These are phyloP conservation scores for Epichloe aotearoae DNA, from an alignment of 2,329 filamentous ascomycete genomes.

Conservation along the genomic window DNA sequence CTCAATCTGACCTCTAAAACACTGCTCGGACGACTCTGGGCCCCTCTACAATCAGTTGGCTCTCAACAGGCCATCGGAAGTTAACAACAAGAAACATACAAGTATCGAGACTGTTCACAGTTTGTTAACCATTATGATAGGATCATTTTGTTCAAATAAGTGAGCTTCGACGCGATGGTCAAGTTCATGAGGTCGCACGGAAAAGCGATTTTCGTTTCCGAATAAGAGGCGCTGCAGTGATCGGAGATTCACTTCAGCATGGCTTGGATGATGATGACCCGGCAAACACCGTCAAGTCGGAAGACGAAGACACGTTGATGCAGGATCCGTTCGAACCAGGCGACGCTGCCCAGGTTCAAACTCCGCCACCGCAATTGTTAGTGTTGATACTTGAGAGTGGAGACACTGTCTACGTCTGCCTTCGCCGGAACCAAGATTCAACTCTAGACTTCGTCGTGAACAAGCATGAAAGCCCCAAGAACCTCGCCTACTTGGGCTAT, in stretches of 20 bases:
- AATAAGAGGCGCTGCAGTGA: constrained; percentile 66
- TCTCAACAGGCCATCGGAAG: background rate
- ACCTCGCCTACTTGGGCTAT: constrained; percentile 44
- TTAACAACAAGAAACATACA: background rate
- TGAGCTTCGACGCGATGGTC: constrained; percentile 55
- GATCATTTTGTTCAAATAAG: constrained; percentile 72
- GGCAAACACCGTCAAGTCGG: constrained; percentile 21
- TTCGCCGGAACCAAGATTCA: constrained; percentile 31
- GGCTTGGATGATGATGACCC: constrained; percentile 19
- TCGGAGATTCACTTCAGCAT: constrained; percentile 43
- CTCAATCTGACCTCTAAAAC: background rate
- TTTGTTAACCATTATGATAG: constrained; percentile 23
- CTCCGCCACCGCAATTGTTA: constrained; percentile 65
- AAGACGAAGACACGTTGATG: constrained; percentile 27
- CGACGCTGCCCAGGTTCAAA: constrained; percentile 2
- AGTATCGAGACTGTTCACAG: background rate
- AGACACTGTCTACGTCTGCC: constrained; percentile 65
- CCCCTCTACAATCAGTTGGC: background rate
- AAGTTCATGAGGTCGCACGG: constrained; percentile 60
- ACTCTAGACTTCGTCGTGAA: constrained; percentile 47
- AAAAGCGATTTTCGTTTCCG: constrained; percentile 67
- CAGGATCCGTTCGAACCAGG: constrained; percentile 13
- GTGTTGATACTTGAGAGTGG: constrained; percentile 63
- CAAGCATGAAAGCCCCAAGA: constrained; percentile 44
- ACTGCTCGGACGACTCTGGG: background rate